phyloP scores from a whole-genome alignment of 345 rosid species.

The Excoecaria cochinchinensis region DNA sequence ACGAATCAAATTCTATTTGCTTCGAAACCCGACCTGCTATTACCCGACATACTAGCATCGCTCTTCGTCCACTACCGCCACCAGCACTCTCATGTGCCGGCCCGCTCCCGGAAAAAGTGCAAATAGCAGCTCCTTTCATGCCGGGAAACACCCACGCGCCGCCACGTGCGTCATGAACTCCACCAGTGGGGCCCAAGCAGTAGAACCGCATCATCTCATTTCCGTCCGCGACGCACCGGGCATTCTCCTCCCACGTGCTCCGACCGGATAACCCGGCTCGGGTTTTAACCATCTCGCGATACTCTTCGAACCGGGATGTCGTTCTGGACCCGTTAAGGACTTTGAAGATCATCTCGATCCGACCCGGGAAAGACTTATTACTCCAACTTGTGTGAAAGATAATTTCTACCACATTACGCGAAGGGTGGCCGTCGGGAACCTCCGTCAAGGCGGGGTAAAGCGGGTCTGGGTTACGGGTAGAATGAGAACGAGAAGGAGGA shows the following conservation, averaged over 20 bases:
- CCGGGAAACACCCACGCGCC: conserved; percentile 62
- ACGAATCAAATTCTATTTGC: conserved; percentile 41
- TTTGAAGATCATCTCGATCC: conserved; percentile 83
- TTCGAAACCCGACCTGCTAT: conserved; percentile 82
- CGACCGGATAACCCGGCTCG: conserved; percentile 41
- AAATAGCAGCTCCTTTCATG: conserved; percentile 57
- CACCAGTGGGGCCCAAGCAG: conserved; percentile 65
- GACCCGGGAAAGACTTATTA: conserved; percentile 69
- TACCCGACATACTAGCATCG: conserved; percentile 92
- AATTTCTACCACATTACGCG: conserved; percentile 90
- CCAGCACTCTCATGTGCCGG: conserved; percentile 81
- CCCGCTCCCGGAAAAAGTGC: conserved; percentile 78
- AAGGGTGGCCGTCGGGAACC: conserved; percentile 81
- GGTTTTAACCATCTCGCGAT: conserved; percentile 66
- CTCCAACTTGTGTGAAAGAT: conserved; percentile 95
- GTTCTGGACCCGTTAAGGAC: conserved; percentile 77
- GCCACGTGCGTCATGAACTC: conserved; percentile 16
- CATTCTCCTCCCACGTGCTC: conserved; percentile 58
- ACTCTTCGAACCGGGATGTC: conserved; percentile 81
- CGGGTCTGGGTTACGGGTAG: conserved; percentile 46
- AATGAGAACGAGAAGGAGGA: conserved; percentile 34
- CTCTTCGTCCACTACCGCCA: conserved; percentile 78
- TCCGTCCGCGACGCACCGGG: conserved; percentile 87
- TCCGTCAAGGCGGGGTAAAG: conserved; percentile 65
- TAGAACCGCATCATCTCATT: conserved; percentile 96